Evolutionary conservation across 2,329 filamentous ascomycete species (phyloP), one percentile per base, ranked within the genome.

Genomic region (Hypoxylon rubiginosum): DNA sequence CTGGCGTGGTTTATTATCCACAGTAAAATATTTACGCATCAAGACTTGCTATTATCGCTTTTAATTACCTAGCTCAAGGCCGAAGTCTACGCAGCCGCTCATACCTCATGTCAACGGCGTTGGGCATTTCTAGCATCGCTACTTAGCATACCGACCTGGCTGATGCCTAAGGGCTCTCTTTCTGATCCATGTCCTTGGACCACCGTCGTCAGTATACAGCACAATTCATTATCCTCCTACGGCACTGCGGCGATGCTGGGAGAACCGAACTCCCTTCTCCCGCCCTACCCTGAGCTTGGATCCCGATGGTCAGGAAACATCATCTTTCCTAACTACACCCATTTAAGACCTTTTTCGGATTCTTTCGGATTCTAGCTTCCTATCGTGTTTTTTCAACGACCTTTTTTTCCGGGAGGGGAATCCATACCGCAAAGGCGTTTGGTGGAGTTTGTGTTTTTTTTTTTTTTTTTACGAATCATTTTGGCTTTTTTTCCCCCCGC

Each of bases 1-100:
- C 83, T 39, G 85, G 85, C 43, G 85, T 88, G 78, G 82, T 89
- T 67, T 91, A 88, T 77, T 91, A 90, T 74, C 81, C 84, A 58
- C 86, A 88, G 77, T 90, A 86, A 82, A 68, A 36, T 39, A 21
- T 60, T 64, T 58, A 13, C 13, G 30, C 41, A 45, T 52, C n/a
- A 48, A 15, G 6, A 34, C 26, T 64, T 58, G 58, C 62, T 30
- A 45, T 66, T 9, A 68, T 72, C 43, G 39, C 46, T 55, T 55
- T 66, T 46, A 15, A 61, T 58, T 19, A 24, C 43, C 17, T 49
- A 55, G 28, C 43, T 53, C 50, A 36, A 58, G 32, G 50, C 52
- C 24, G 30, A 21, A 32, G 46, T 46, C 52, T 46, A 56, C 28
- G 49, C 11, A n/a, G 43, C 19, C 39, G 32, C 30, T 32, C n/a